Percentiles rank a stretch among this genome's conserved stretches.
These are phyloP conservation scores for Plantago rigida DNA, from an alignment of 305 asterid species.

Conservation along the genomic window DNA sequence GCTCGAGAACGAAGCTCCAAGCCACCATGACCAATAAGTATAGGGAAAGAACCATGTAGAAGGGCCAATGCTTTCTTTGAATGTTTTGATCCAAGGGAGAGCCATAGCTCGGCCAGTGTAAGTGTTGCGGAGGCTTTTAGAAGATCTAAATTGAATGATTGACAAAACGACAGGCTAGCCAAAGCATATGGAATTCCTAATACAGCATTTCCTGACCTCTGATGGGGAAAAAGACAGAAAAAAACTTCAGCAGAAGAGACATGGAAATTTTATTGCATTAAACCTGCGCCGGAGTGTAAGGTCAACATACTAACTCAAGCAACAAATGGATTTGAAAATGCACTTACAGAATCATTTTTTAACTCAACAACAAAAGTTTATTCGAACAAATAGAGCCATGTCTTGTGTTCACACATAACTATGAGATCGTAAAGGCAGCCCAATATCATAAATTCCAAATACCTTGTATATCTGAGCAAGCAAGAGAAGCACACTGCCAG, in stretches of 20 bases:
- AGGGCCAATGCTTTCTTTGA: constrained; percentile 72
- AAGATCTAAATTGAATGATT: constrained; percentile 86
- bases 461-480: constrained; percentile 98
- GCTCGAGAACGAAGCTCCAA: constrained; percentile 83
- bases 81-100: constrained; percentile 78
- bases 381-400: background rate
- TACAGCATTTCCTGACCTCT: constrained; percentile 87
- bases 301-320: background rate
- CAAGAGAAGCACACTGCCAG: constrained; percentile 79
- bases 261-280: constrained; percentile 5
- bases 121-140: constrained; percentile 84
- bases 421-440: constrained; percentile 15
- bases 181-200: constrained; percentile 85
- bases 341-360: background rate
- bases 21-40: constrained; percentile 94
- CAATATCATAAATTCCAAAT: constrained; percentile 17
- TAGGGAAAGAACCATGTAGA: constrained; percentile 64
- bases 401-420: background rate
- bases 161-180: constrained; percentile 90
- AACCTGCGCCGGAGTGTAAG: background rate
- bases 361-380: background rate
- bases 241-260: constrained; percentile 19
- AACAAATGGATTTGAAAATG: background rate
- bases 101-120: constrained; percentile 83
- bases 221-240: constrained; percentile 16